These are phyloP conservation scores for Citeromyces matritensis DNA, from an alignment of 805 yeast species.

Conservation along the genomic window DNA sequence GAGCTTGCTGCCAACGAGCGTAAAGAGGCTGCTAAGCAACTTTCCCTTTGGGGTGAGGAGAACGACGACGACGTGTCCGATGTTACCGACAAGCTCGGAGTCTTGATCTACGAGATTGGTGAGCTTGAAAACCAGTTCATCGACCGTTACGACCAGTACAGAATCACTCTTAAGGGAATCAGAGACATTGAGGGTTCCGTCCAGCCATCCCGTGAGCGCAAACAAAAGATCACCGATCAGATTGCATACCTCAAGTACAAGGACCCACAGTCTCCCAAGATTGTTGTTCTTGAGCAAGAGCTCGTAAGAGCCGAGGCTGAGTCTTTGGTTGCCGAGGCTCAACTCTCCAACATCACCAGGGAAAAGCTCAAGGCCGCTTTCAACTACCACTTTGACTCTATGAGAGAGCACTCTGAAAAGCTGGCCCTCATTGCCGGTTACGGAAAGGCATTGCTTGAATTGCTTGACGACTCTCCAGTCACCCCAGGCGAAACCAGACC, in stretches of 20 bases:
- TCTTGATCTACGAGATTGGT: constrained; percentile 67
- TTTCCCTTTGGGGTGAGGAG: constrained; percentile 77
- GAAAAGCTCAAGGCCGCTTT: constrained; percentile 76
- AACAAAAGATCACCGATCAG: constrained; percentile 72
- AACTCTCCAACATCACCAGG: constrained; percentile 77
- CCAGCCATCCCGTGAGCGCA: constrained; percentile 80
- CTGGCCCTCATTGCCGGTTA: constrained; percentile 78
- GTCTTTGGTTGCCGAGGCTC: constrained; percentile 84
- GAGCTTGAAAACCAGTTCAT: constrained; percentile 80
- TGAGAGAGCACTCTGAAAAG: constrained; percentile 77
- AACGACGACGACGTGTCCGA: constrained; percentile 79
- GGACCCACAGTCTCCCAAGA: constrained; percentile 75
- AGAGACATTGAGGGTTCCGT: constrained; percentile 80
- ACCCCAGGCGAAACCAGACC: constrained; percentile 91
- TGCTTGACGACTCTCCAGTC: constrained; percentile 73
- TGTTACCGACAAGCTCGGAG: constrained; percentile 79
- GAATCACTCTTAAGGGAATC: constrained; percentile 67
- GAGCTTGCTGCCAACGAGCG: constrained; percentile 69
- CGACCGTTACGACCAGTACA: constrained; percentile 75
- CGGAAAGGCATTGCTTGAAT: constrained; percentile 75
- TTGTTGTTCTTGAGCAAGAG: constrained; percentile 73
- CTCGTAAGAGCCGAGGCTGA: constrained; percentile 88
- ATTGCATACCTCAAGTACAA: constrained; percentile 75
- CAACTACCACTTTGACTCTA: constrained; percentile 73
- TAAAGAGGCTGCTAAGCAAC: constrained; percentile 69